Base-by-base conservation (phyloP, 495 filamentous ascomycete genomes). In the Copromyces sp. region DNA sequence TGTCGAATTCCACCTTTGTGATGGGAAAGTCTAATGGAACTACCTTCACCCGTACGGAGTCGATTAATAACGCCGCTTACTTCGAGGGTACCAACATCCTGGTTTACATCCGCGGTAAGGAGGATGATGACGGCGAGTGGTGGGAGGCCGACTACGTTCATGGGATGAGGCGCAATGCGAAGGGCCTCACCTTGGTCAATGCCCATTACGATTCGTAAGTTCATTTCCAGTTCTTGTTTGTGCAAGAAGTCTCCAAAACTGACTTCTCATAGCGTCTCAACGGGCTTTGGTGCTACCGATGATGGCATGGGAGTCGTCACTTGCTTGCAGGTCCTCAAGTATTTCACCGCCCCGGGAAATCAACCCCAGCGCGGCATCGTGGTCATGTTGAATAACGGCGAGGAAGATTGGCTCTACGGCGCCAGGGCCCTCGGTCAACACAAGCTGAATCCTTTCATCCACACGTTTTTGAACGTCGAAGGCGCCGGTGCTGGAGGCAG, bases 51-150 rank as follows among this genome's bases (percentile, higher is more conserved):
- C 53, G 53, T 65, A 65, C 53, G 6, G 53, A 65, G 12, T 65
- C 53, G 14, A 65, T 65, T 35, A 65, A 65, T 65, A 65, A 74
- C 14, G 91, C 85, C 53, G 87, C 89, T 11, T 98, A 98, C 77
- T 97, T 95, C 75, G 94, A 98, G 82, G 93, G 93, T 24, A 95
- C 89, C 42, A 99, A 99, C 77, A 91, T 98, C 76, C 88, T 97
- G 69, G 90, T 98, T 16, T 97, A 97, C 77, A 91, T 99, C 74
- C 89, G 91, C 39, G 95, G 95, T 12, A 89, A 86, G 68, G 88
- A 92, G 72, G 93, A 96, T 76, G 85, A 88, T 70, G 79, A 84
- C 3, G 86, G 86, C 7, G 83, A 85, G 14, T 94, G 89, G 90
- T 94, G 89, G 92, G 80, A 84, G 32, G 74, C 78, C 71, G 77